A percentile compares a stretch with the other conserved stretches of the same genome.
phyloP scores from a whole-genome alignment of 192 early-diverging fungal genomes.

The Paraglomus brasilianum region DNA sequence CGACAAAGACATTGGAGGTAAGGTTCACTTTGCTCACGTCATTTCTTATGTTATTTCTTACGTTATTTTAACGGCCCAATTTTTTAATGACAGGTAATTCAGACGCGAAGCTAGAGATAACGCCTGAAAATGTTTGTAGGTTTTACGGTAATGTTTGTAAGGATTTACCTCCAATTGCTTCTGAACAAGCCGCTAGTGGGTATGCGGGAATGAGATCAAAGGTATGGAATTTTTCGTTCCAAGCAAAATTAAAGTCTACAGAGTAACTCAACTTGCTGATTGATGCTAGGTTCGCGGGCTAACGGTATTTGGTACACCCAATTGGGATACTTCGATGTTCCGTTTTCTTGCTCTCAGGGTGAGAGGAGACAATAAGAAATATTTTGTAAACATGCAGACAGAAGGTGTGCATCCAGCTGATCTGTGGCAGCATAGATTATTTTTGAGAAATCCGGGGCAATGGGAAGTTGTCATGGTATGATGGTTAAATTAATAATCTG shows the following conservation, averaged over 20 bases:
- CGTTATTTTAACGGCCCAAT: not conserved
- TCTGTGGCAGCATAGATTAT: constrained; percentile 91
- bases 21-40: constrained; percentile 31
- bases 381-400: constrained; percentile 92
- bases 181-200: constrained; percentile 68
- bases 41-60: too few species aligned
- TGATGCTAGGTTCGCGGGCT: constrained; percentile 33
- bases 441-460: constrained; percentile 80
- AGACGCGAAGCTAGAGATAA: constrained; percentile 74
- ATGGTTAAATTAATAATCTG: not conserved
- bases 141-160: constrained; percentile 85
- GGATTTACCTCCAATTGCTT: constrained; percentile 67
- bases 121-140: constrained; percentile 52
- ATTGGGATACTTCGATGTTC: constrained; percentile 83
- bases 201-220: constrained; percentile 90
- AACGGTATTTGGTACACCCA: constrained; percentile 73
- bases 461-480: constrained; percentile 90
- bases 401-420: constrained; percentile 79
- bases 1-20: constrained; percentile 88
- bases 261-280: not conserved
- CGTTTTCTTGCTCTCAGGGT: constrained; percentile 82
- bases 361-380: constrained; percentile 79
- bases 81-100: constrained; percentile 60
- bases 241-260: not conserved
- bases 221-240: constrained; percentile 35